Evolutionary conservation across 148 eudicot genomes (phyloP).

Genomic region (Oxyria digyna): DNA sequence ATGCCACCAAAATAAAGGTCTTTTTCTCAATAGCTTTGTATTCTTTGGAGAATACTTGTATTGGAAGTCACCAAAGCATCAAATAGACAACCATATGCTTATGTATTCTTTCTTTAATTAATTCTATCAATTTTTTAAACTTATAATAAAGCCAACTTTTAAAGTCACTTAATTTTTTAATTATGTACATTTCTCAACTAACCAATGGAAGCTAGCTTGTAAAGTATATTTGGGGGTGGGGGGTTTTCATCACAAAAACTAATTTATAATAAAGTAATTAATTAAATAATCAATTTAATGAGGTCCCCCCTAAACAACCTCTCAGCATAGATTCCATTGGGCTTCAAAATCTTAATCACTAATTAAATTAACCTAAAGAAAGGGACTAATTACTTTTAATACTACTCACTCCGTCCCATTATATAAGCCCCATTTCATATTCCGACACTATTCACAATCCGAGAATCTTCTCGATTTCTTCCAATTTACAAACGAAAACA

Average conservation of each 20-base stretch:
- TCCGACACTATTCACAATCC: too few species aligned
- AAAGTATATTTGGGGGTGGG: conserved; percentile 8
- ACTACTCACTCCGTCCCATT: too few species aligned
- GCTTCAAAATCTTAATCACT: not conserved
- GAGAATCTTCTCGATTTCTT: too few species aligned
- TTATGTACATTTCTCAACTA: not conserved
- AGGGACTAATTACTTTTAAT: not conserved
- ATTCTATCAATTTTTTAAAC: not conserved
- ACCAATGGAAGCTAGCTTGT: conserved; percentile 10
- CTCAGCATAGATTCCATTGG: conserved; percentile 11
- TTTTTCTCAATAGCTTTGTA: conserved; percentile 1
- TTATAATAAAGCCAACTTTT: not conserved
- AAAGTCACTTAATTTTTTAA: not conserved
- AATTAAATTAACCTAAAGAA: conserved; percentile 6
- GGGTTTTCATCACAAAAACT: not conserved
- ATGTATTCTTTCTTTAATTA: conserved; percentile 1
- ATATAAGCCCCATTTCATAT: too few species aligned
- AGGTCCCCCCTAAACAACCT: conserved; percentile 2
- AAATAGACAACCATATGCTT: conserved; percentile 6
- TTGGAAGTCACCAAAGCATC: conserved; percentile 9
- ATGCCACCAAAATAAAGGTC: conserved; percentile 5
- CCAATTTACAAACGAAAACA: too few species aligned
- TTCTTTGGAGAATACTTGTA: conserved; percentile 10
- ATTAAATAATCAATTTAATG: not conserved
- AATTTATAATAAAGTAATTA: not conserved